These are phyloP conservation scores for Roridomyces roridus DNA, from an alignment of 768 basidiomycete genomes.

Conservation along the genomic window DNA sequence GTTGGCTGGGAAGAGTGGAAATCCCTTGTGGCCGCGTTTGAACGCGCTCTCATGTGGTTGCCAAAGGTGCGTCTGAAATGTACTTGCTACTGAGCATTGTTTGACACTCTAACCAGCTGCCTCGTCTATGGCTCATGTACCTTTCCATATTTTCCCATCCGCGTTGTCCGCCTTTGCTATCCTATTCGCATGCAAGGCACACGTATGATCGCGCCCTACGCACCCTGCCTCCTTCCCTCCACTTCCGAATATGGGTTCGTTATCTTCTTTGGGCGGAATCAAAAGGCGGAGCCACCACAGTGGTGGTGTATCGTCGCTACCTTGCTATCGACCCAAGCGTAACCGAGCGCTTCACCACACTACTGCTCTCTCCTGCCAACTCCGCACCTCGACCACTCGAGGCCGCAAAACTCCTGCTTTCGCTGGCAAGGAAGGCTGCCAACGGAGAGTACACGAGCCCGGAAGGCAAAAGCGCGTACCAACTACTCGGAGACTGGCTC, in stretches of 20 bases:
- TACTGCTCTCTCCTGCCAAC: slow-evolving; percentile 68
- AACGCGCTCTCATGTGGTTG: slow-evolving; percentile 93
- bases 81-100: slow-evolving; percentile 2
- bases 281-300: slow-evolving; percentile 79
- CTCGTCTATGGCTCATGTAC: slow-evolving; percentile 94
- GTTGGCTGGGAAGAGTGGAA: slow-evolving; percentile 99
- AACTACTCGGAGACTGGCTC: slow-evolving; percentile 90
- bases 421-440: slow-evolving; percentile 82
- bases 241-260: slow-evolving; percentile 89
- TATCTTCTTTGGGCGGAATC: slow-evolving; percentile 93
- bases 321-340: slow-evolving; percentile 80
- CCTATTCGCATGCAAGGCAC: slow-evolving; percentile 88
- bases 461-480: slow-evolving; percentile 95
- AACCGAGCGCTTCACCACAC: slow-evolving; percentile 77
- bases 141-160: slow-evolving; percentile 90
- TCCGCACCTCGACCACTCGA: slow-evolving; percentile 80
- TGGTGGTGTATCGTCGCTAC: slow-evolving; percentile 88
- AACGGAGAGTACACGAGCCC: slow-evolving; percentile 84
- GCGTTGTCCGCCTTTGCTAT: slow-evolving; percentile 81
- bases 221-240: slow-evolving; percentile 91
- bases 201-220: slow-evolving; percentile 95
- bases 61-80: slow-evolving; percentile 73
- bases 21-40: slow-evolving; percentile 83
- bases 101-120: slow-evolving; percentile 62
- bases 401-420: slow-evolving; percentile 89